phyloP scores from a whole-genome alignment of 2,329 filamentous ascomycete species.

The Ophiostoma tasmaniense region DNA sequence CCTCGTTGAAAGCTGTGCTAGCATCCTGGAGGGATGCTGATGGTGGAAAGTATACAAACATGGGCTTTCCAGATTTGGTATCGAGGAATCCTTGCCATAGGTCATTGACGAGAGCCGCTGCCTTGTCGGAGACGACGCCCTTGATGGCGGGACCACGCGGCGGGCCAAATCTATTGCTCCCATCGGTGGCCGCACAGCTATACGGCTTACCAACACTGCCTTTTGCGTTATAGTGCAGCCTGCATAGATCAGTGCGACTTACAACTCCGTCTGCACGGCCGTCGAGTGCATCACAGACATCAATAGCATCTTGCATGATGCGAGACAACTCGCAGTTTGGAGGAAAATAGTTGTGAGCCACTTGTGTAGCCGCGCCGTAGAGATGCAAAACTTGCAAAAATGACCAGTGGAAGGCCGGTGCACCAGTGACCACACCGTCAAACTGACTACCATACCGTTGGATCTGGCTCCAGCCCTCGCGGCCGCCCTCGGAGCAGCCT shows the following conservation, averaged over 20 bases:
- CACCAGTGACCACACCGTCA: conserved; percentile 31
- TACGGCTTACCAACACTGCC: neutral
- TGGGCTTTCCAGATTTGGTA: neutral
- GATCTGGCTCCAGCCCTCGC: conserved; percentile 41
- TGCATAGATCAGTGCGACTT: neutral
- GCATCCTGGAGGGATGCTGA: neutral
- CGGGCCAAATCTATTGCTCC: neutral
- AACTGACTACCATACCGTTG: conserved; percentile 35
- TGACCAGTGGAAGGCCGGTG: neutral
- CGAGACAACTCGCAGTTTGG: neutral
- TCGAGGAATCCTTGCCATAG: neutral
- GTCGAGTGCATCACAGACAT: neutral
- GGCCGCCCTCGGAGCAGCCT: conserved; percentile 40
- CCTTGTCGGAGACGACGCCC: neutral
- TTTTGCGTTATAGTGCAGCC: neutral
- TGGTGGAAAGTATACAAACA: neutral
- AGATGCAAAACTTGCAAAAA: neutral
- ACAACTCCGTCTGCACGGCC: neutral
- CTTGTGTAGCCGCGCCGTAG: neutral
- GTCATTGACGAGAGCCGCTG: neutral
- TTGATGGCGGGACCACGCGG: neutral
- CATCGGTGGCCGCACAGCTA: neutral
- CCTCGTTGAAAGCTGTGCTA: neutral
- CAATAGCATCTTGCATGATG: neutral
- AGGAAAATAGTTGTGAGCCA: neutral